A percentile compares a stretch with the other conserved stretches of the same genome.
Conservation (phyloP, 2,329 filamentous ascomycete species). For the Simplicillium sp. region DNA sequence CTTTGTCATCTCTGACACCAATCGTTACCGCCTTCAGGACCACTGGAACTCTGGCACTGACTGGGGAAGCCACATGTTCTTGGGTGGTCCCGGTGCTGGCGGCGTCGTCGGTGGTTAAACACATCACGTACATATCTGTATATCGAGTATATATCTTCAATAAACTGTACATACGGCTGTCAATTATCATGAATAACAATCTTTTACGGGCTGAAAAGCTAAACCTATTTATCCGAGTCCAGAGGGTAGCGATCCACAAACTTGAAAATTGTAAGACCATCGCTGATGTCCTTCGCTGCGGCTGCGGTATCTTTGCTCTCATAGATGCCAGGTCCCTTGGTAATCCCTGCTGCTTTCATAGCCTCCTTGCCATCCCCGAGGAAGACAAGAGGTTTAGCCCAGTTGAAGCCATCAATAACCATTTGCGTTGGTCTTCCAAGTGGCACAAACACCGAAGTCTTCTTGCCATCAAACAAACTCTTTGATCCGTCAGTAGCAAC, state of each 20-base stretch:
- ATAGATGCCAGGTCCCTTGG: constrained; percentile 31
- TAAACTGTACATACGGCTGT: too few species aligned
- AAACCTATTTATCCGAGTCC: too few species aligned
- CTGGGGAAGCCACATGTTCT: background rate
- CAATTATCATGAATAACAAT: too few species aligned
- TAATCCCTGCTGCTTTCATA: constrained; percentile 34
- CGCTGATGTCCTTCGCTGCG: constrained; percentile 37
- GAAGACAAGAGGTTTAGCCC: constrained; percentile 60
- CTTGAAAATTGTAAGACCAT: constrained; percentile 54
- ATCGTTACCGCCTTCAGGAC: background rate
- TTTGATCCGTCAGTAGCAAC: constrained; percentile 46
- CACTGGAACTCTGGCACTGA: background rate
- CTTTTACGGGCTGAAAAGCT: too few species aligned
- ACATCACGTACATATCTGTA: too few species aligned
- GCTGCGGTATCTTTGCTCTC: constrained; percentile 18
- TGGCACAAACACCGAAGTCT: constrained; percentile 49
- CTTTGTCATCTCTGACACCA: background rate
- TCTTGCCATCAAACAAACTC: constrained; percentile 34
- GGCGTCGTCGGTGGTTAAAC: background rate
- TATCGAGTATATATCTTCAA: too few species aligned
- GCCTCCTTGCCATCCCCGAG: constrained; percentile 34
- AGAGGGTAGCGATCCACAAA: constrained; percentile 55
- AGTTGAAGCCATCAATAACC: constrained; percentile 51
- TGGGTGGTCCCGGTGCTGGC: background rate
- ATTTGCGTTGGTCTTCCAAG: constrained; percentile 55